Conservation (phyloP, 2,329 filamentous ascomycete genomes). For the Lasiodiplodia hormozganensis region DNA sequence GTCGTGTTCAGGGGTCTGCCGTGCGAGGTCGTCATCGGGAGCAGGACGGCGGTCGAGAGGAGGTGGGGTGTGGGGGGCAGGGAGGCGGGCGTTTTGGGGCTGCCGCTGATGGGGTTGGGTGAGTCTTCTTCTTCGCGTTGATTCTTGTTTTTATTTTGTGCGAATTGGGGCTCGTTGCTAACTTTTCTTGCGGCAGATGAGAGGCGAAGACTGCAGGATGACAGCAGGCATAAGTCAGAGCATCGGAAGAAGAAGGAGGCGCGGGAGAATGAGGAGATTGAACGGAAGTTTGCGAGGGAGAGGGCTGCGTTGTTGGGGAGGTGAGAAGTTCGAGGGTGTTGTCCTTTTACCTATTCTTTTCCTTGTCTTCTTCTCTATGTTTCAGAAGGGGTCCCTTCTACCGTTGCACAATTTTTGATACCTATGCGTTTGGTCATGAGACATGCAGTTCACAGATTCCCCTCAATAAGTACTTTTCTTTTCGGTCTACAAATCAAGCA, state of each 20-base stretch:
- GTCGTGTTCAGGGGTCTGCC: background rate
- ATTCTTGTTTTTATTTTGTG: background rate
- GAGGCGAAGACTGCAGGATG: background rate
- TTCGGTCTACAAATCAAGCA: background rate
- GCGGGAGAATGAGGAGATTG: slow-evolving; percentile 5
- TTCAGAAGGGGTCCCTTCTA: background rate
- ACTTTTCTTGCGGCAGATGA: background rate
- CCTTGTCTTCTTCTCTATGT: background rate
- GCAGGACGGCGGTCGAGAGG: slow-evolving; percentile 8
- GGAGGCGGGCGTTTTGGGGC: background rate
- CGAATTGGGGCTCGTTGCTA: background rate
- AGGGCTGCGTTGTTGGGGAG: background rate
- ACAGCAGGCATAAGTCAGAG: background rate
- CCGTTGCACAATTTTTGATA: background rate
- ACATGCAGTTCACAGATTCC: background rate
- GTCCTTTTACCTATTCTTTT: too few relatives aligned
- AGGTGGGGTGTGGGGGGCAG: background rate
- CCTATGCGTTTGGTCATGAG: background rate
- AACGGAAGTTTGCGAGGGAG: background rate
- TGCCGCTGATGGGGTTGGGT: slow-evolving; percentile 3
- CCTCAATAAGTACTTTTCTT: background rate
- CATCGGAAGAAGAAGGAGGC: background rate
- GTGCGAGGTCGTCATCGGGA: slow-evolving; percentile 8
- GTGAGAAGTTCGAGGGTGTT: background rate
- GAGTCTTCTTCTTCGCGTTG: background rate